Evolutionary conservation across 495 filamentous ascomycete species (phyloP), one percentile per base, ranked within the genome.

Genomic region (Aspergillus cavernicola): DNA sequence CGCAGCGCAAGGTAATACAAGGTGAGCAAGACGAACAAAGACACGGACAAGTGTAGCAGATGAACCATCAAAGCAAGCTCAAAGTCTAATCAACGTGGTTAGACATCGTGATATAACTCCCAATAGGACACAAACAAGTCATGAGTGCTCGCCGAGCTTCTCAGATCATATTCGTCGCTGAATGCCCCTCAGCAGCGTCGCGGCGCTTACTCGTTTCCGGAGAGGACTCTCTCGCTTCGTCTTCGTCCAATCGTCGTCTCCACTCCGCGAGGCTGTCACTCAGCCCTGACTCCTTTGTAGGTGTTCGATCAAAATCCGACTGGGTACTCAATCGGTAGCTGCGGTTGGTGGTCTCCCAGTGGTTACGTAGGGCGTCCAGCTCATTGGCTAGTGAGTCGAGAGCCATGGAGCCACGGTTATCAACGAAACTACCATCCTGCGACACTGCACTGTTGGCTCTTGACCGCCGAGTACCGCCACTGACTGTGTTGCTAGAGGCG

Each of bases 331-430:
- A 74, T 13, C 92, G 85, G 65, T 97, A 96, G 57, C 87, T 92
- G 69, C 92, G 92, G 70, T 92, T 96, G 35, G 90, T 96, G 39
- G 86, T 86, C 69, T 97, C 92, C 92, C 95, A 97, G 54, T 96
- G 93, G 28, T 74, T 85, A 28, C 92, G 85, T 33, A 97, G 78
- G 15, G 86, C 81, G 51, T 98, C 93, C 4, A 99, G 81, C 69
- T 99, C 93, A 46, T 82, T 86, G 18, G 95, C 92, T 3, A 99
- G 80, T 37, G 85, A 90, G 65, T 97, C 93, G 8, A 99, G 77
- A 15, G 93, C 93, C 61, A 90, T 80, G 24, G 86, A 90, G 57
- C 90, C 90, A 50, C 92, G 82, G 45, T 80, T 84, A 42, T 82
- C 82, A 18, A 66, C 69, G 52, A 85, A 90, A 39, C 76, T 78